Evolutionary conservation across 2,329 filamentous ascomycete genomes (phyloP).

Genomic region (Colletotrichum agaves): DNA sequence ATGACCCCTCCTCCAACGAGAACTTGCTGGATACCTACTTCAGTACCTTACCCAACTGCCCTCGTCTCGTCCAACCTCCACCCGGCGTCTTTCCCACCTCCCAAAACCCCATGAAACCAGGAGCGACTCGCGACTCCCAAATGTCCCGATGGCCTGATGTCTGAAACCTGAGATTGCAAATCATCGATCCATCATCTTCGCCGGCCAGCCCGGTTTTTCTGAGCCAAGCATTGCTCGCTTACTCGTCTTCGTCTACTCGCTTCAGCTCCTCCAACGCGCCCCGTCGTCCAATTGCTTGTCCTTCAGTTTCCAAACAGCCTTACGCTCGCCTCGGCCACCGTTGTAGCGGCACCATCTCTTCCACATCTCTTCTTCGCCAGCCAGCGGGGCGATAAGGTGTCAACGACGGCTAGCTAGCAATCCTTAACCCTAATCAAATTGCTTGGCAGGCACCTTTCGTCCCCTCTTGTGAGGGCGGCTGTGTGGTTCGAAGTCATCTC

Average conservation of each 20-base stretch:
- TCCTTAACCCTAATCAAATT: constrained; percentile 19
- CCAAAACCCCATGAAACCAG: constrained; percentile 29
- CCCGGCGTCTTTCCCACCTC: background rate
- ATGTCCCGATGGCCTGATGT: constrained; percentile 38
- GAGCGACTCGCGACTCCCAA: constrained; percentile 33
- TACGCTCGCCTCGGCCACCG: constrained; percentile 21
- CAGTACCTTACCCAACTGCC: constrained; percentile 2
- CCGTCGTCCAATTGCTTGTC: constrained; percentile 25
- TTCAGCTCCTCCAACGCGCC: background rate
- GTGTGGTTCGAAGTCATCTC: background rate
- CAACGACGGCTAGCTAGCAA: constrained; percentile 9
- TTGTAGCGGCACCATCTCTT: constrained; percentile 4
- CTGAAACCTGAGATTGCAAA: constrained; percentile 38
- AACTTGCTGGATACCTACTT: background rate
- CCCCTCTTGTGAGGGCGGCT: constrained; percentile 19
- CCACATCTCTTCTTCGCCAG: background rate
- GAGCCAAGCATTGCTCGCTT: background rate
- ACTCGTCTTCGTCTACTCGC: background rate
- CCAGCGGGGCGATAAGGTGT: constrained; percentile 16
- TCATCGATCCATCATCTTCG: constrained; percentile 19
- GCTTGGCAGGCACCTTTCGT: constrained; percentile 22
- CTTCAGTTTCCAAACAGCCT: background rate
- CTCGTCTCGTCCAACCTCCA: background rate
- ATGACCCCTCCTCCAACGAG: constrained; percentile 3
- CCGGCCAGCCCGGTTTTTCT: constrained; percentile 4